Base-by-base conservation (phyloP, 192 early-diverging fungal species). In the Umbelopsis ramanniana region DNA sequence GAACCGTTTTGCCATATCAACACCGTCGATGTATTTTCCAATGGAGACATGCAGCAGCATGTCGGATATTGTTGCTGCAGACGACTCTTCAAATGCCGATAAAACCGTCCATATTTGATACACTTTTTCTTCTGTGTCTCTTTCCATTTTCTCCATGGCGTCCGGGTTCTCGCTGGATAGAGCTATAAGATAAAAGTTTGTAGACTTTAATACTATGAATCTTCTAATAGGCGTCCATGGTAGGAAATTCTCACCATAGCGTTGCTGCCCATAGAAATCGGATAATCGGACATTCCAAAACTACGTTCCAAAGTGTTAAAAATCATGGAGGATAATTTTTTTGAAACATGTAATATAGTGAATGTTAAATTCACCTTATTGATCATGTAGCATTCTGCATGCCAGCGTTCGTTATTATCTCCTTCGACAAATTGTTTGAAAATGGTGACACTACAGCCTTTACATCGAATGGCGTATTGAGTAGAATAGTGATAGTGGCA, bases 321-420 rank as follows among this genome's bases (percentile, higher is more conserved):
- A 12, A 26, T 47, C n/a, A 6, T 21, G 29, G 29, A 68, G 14
- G 1, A 14, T 43, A 47, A 26, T 23, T 46, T 47, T 68, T 9
- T 77, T 60, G 81, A 84, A 76, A 83, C 81, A 68, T 46, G 9
- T 6, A 17, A 23, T 14, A 46, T 26, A 38, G 19, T 45, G 2
- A n/a, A 22, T 21, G 5, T 2, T 50, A 6, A 17, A 6, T 4
- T 43, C 45, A 89, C 87, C 83, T 94, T 93, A 79, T 90, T 91
- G 60, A 96, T 93, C 93, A 95, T 95, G 83, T 94, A 96, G 76
- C 94, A 96, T 73, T 93, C 90, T 6, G 93, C 92, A 76, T 96
- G 94, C 94, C 94, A 96, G 68, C 91, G 89, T 72, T 92, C 89
- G 52, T 81, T 82, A 37, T 83, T 73, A 67, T 68, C 85, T 74